These are phyloP conservation scores for Cymbidium sinense DNA, from an alignment of 106 monocot species.

Conservation along the genomic window DNA sequence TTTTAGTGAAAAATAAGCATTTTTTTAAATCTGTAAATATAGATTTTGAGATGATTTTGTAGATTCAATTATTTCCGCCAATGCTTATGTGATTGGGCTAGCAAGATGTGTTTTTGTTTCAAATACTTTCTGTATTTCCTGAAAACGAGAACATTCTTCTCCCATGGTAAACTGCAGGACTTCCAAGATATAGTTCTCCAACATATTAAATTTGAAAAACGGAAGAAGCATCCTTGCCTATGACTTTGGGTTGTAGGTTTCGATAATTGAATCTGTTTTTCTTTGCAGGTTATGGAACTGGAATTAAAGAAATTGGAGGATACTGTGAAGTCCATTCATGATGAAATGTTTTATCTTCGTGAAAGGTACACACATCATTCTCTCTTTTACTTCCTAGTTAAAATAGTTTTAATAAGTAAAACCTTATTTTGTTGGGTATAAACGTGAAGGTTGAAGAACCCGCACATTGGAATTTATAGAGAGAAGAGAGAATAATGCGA, in stretches of 20 bases:
- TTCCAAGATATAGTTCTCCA: neutral
- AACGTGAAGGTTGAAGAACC: neutral
- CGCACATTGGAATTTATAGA: neutral
- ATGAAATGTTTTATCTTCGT: constrained; percentile 93
- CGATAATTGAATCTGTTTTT: neutral
- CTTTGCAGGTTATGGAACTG: constrained; percentile 63
- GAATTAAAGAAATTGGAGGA: constrained; percentile 89
- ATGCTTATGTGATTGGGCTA: no score
- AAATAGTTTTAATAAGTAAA: neutral
- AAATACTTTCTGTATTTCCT: neutral
- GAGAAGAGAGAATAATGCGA: neutral
- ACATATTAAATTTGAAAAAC: neutral
- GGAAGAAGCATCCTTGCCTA: neutral
- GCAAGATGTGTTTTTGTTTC: no score
- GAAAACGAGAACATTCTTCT: neutral
- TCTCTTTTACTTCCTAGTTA: neutral
- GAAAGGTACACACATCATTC: constrained; percentile 41
- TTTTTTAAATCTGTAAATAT: no score
- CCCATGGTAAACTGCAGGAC: neutral
- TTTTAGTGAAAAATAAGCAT: no score
- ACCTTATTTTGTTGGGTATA: neutral
- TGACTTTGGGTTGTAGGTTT: neutral
- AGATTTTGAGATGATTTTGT: no score
- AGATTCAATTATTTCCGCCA: no score
- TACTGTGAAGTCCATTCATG: constrained; percentile 70